A percentile compares a stretch with the other conserved stretches of the same genome.
phyloP scores from a whole-genome alignment of 2,329 filamentous ascomycete species.

The Monosporascus sp. region DNA sequence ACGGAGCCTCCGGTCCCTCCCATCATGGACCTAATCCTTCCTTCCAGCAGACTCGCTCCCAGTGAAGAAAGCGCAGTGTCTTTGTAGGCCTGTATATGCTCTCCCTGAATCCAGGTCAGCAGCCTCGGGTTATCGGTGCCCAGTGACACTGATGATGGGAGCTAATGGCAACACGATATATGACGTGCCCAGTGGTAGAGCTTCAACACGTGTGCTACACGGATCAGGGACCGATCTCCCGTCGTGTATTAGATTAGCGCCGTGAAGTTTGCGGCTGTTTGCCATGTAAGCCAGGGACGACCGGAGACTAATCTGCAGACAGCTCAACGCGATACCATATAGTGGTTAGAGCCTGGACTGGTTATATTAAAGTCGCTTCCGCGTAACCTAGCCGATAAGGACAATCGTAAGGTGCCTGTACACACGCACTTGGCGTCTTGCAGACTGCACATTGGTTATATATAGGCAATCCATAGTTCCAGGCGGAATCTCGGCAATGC shows the following conservation, averaged over 20 bases:
- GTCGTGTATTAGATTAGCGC: not conserved
- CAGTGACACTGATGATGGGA: too few relatives aligned
- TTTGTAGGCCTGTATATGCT: too few relatives aligned
- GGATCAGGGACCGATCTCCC: not conserved
- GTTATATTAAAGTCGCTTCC: not conserved
- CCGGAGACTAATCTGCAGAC: not conserved
- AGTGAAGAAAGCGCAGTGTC: too few relatives aligned
- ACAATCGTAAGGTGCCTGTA: not conserved
- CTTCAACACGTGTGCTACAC: not conserved
- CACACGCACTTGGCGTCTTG: not conserved
- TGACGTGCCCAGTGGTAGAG: not conserved
- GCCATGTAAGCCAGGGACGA: not conserved
- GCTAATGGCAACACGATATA: too few relatives aligned
- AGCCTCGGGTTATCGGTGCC: not conserved
- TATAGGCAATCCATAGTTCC: not conserved
- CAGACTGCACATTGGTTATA: not conserved
- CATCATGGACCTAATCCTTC: slow-evolving; percentile 5
- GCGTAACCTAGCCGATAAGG: not conserved
- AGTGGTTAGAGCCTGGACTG: not conserved
- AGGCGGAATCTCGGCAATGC: not conserved
- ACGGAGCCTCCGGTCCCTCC: slow-evolving; percentile 20
- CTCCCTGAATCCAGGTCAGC: not conserved
- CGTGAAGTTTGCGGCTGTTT: not conserved
- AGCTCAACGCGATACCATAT: not conserved
- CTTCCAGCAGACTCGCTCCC: slow-evolving; percentile 2